Percentiles rank a stretch among this genome's conserved stretches.
Evolutionary conservation across 352 stramenopile genomes (phyloP).

Genomic region (Phytophthora cactorum): DNA sequence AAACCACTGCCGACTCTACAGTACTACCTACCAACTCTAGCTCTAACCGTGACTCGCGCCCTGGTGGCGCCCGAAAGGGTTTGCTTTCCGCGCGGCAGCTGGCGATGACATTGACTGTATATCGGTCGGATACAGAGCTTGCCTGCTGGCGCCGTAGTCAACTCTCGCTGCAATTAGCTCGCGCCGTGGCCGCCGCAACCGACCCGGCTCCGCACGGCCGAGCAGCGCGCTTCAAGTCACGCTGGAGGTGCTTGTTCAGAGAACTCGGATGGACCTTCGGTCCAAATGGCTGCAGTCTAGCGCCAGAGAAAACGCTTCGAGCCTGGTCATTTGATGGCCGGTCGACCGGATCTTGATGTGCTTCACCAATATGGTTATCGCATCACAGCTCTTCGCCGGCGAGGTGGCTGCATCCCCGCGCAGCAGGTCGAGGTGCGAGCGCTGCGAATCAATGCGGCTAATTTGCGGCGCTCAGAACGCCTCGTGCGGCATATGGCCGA

Average conservation of each 20-base stretch:
- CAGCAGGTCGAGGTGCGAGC: slow-evolving; percentile 9
- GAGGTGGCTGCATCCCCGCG: neutral
- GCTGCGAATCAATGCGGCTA: slow-evolving; percentile 6
- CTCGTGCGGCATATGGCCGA: slow-evolving; percentile 13
- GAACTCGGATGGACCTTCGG: slow-evolving; percentile 2
- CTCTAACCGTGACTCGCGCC: neutral
- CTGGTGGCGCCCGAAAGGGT: neutral
- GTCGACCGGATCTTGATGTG: too few relatives aligned
- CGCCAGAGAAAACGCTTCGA: slow-evolving; percentile 8
- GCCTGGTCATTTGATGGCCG: too few relatives aligned
- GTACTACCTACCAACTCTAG: neutral
- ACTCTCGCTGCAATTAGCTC: slow-evolving; percentile 16
- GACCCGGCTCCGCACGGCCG: slow-evolving; percentile 10
- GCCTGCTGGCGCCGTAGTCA: slow-evolving; percentile 1
- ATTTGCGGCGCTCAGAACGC: slow-evolving; percentile 17
- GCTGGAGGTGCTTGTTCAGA: slow-evolving; percentile 4
- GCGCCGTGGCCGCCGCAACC: slow-evolving; percentile 14
- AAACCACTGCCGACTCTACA: slow-evolving; percentile 2
- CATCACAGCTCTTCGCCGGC: neutral
- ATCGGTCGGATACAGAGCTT: slow-evolving; percentile 3
- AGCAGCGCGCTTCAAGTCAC: slow-evolving; percentile 26
- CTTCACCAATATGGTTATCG: too few relatives aligned
- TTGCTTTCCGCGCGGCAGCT: slow-evolving; percentile 17
- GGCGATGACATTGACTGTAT: neutral
- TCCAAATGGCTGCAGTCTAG: slow-evolving; percentile 10